Percentiles rank a stretch among this genome's conserved stretches.
These are phyloP conservation scores for Chaetomium tenue DNA, from an alignment of 495 filamentous ascomycete genomes.

Conservation along the genomic window DNA sequence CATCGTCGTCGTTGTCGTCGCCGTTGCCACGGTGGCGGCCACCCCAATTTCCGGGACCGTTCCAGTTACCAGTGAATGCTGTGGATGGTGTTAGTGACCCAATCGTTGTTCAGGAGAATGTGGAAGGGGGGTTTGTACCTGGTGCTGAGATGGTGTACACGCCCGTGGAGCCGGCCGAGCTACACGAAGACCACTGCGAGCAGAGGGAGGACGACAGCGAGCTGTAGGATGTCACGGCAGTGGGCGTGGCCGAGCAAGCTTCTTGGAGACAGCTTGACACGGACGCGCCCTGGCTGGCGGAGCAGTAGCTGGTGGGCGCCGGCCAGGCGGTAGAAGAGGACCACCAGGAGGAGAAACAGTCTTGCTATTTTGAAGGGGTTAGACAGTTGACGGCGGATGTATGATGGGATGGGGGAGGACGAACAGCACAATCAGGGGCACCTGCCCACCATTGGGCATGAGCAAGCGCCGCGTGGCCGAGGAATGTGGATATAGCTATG, in stretches of 20 bases:
- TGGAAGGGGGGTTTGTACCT: background rate
- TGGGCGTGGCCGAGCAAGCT: constrained; percentile 42
- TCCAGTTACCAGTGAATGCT: constrained; percentile 43
- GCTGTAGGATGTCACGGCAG: constrained; percentile 41
- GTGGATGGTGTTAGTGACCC: background rate
- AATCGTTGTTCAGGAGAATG: background rate
- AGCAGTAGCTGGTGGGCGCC: constrained; percentile 46
- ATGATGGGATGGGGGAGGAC: constrained; percentile 21
- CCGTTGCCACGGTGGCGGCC: constrained; percentile 10
- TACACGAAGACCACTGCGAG: constrained; percentile 40
- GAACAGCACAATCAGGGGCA: constrained; percentile 47
- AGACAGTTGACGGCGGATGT: background rate
- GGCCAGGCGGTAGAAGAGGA: constrained; percentile 40
- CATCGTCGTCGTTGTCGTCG: constrained; percentile 16
- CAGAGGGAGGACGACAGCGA: constrained; percentile 46
- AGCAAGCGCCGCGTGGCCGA: constrained; percentile 22
- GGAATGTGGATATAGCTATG: constrained; percentile 18
- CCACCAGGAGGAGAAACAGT: constrained; percentile 46
- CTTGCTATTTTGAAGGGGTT: constrained; percentile 33
- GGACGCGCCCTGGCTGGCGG: constrained; percentile 35
- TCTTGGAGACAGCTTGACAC: constrained; percentile 40
- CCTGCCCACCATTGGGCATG: constrained; percentile 42
- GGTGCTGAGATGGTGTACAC: constrained; percentile 43
- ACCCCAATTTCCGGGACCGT: constrained; percentile 16
- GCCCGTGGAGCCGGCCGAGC: constrained; percentile 41